Conservation (phyloP, 345 rosid species). For the Fremontodendron californicum region DNA sequence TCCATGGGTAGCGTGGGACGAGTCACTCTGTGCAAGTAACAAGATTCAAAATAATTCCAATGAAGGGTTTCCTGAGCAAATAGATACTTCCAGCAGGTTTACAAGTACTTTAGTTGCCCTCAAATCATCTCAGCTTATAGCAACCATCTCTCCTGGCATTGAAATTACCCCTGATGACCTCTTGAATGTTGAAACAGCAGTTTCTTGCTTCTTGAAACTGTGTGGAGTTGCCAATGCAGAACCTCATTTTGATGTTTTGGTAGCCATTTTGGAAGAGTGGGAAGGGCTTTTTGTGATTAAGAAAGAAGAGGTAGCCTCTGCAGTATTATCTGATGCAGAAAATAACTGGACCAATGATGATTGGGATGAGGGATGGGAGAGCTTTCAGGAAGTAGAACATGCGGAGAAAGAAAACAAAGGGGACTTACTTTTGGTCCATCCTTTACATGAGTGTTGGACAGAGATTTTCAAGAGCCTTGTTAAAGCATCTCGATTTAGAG, state of each 20-base stretch:
- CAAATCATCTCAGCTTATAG: slow-evolving; percentile 74
- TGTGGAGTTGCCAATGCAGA: slow-evolving; percentile 43
- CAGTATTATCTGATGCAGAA: slow-evolving; percentile 43
- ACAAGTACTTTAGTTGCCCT: slow-evolving; percentile 84
- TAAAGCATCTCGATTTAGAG: slow-evolving; percentile 30
- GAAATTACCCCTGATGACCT: slow-evolving; percentile 78
- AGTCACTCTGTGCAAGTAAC: slow-evolving; percentile 42
- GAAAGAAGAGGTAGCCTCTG: slow-evolving; percentile 37
- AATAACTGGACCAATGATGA: slow-evolving; percentile 68
- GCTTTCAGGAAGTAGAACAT: slow-evolving; percentile 72
- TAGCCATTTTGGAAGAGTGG: slow-evolving; percentile 82
- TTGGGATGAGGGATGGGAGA: slow-evolving; percentile 99
- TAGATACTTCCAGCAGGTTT: slow-evolving; percentile 59
- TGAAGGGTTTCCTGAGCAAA: slow-evolving; percentile 40
- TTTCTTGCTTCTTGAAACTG: slow-evolving; percentile 69
- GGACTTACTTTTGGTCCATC: slow-evolving; percentile 42
- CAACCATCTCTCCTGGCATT: slow-evolving; percentile 51
- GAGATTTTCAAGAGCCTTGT: slow-evolving; percentile 50
- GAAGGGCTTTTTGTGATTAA: slow-evolving; percentile 59
- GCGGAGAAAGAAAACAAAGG: slow-evolving; percentile 38
- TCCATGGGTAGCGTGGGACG: slow-evolving; percentile 89
- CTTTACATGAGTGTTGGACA: slow-evolving; percentile 75
- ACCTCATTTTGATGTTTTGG: slow-evolving; percentile 54
- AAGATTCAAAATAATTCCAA: slow-evolving; percentile 31
- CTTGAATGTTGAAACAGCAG: slow-evolving; percentile 44